Evolutionary conservation across 306 rosid species (phyloP).

Genomic region (Casuarina glauca): DNA sequence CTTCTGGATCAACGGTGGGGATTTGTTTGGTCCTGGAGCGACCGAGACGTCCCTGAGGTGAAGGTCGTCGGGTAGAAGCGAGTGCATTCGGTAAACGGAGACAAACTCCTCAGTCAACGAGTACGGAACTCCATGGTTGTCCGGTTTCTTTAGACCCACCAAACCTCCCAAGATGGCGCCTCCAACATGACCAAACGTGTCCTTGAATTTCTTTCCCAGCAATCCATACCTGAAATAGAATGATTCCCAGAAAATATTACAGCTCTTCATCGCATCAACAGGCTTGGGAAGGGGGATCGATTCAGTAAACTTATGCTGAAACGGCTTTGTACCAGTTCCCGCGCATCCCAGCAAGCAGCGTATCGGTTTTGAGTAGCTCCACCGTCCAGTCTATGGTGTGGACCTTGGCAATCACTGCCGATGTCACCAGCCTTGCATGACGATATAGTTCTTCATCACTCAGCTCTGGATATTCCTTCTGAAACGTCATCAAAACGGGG

Average conservation of each 20-base stretch:
- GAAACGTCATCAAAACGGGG: neutral
- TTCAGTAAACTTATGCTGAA: neutral
- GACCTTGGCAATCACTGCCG: slow-evolving; percentile 65
- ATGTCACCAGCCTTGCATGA: slow-evolving; percentile 61
- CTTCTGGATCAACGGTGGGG: slow-evolving; percentile 50
- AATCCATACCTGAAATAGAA: slow-evolving; percentile 54
- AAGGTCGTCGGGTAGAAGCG: slow-evolving; percentile 49
- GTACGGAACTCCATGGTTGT: slow-evolving; percentile 58
- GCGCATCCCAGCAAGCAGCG: slow-evolving; percentile 57
- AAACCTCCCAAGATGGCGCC: slow-evolving; percentile 41
- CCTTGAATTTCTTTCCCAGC: slow-evolving; percentile 68
- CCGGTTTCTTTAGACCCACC: slow-evolving; percentile 50
- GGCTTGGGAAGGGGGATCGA: neutral
- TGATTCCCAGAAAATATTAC: no score
- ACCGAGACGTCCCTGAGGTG: slow-evolving; percentile 42
- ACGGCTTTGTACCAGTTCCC: slow-evolving; percentile 42
- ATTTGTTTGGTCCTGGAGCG: slow-evolving; percentile 43
- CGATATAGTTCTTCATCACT: slow-evolving; percentile 55
- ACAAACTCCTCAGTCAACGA: slow-evolving; percentile 63
- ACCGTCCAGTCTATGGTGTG: slow-evolving; percentile 74
- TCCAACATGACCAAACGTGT: slow-evolving; percentile 65
- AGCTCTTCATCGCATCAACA: no score
- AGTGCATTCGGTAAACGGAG: slow-evolving; percentile 56
- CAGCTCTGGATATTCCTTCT: slow-evolving; percentile 35
- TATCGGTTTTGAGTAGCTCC: slow-evolving; percentile 65